Conservation (phyloP, 2,329 filamentous ascomycete species). For the Microdochium nivale region DNA sequence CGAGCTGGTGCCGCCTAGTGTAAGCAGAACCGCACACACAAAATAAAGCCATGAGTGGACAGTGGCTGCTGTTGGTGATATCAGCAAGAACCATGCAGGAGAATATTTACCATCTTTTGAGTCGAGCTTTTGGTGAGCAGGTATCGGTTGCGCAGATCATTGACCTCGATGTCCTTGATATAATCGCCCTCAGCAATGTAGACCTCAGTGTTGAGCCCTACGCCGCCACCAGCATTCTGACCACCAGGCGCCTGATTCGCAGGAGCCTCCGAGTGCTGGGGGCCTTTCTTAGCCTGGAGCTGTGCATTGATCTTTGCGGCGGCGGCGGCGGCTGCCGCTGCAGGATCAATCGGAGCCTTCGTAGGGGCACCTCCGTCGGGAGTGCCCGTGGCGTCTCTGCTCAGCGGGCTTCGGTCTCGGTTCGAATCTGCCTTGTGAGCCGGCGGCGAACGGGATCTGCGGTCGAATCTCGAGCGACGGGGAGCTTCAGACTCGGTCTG, state of each 20-base stretch:
- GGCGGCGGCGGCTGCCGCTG: conserved; percentile 76
- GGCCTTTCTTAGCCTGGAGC: conserved; percentile 77
- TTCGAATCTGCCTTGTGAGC: conserved; percentile 56
- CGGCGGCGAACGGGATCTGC: conserved; percentile 79
- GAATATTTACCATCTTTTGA: conserved; percentile 98
- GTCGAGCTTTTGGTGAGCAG: conserved; percentile 93
- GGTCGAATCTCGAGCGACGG: conserved; percentile 75
- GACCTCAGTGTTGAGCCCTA: conserved; percentile 72
- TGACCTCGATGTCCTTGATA: conserved; percentile 98
- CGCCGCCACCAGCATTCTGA: conserved; percentile 25
- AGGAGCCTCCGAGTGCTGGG: conserved; percentile 84
- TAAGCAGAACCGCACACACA: conserved; percentile 62
- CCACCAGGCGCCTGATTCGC: conserved; percentile 40
- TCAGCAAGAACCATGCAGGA: conserved; percentile 60
- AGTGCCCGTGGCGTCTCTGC: conserved; percentile 28
- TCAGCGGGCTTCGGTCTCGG: conserved; percentile 74
- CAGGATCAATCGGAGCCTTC: conserved; percentile 55
- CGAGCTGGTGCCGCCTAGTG: conserved; percentile 57
- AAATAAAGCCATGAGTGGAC: conserved; percentile 31
- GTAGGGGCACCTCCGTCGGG: conserved; percentile 25
- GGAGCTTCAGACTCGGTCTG: conserved; percentile 72
- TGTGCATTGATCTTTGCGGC: conserved; percentile 82
- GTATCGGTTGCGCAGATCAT: conserved; percentile 94
- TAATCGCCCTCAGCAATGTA: conserved; percentile 96
- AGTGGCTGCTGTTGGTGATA: conserved; percentile 26